Evolutionary conservation across 2,329 filamentous ascomycete genomes (phyloP), one percentile per base, ranked within the genome.

Genomic region (Apiospora arundinis): DNA sequence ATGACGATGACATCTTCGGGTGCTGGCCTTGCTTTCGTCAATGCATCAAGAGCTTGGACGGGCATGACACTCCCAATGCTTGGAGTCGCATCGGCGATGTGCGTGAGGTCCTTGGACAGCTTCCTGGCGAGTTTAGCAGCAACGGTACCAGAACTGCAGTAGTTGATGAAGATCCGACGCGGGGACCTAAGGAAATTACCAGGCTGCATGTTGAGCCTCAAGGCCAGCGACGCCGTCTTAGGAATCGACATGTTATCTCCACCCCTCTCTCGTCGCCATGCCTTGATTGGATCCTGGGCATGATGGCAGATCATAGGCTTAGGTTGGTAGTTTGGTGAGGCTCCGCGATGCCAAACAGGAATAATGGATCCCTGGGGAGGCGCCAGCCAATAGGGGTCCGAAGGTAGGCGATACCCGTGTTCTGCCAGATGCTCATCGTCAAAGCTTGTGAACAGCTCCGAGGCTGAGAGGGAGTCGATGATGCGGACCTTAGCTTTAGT

Each of bases 301-400:
- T 77, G 77, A n/a, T 72, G 73, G 67, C 74, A 75, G 69, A 79
- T 78, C 72, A 78, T 73, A 6, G 77, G 78, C 71, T 77, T 78
- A 12, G 77, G 78, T 63, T 79, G 77, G 56, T 79, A 78, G 66
- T 79, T 77, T 18, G 78, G 77, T 4, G 75, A 70, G 12, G 74
- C 77, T 14, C 77, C 76, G 49, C 76, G 70, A 71, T 79, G 76
- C 77, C 76, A 79, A 4, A 78, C 40, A 12, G 77, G 76, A 9
- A 78, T 69, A 18, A 78, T 74, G 25, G 76, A 78, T 4, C 77
- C 77, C 72, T 77, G 76, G 8, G 77, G 77, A 42, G 75, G 76
- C 8, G 74, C 72, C 8, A 78, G 69, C 77, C 76, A 78, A 67
- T 77, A 77, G 18, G 74, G 72, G 70, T 78, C 77, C 7, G 77